These are phyloP conservation scores for Acer campestre DNA, from an alignment of 345 rosid genomes.

Conservation along the genomic window DNA sequence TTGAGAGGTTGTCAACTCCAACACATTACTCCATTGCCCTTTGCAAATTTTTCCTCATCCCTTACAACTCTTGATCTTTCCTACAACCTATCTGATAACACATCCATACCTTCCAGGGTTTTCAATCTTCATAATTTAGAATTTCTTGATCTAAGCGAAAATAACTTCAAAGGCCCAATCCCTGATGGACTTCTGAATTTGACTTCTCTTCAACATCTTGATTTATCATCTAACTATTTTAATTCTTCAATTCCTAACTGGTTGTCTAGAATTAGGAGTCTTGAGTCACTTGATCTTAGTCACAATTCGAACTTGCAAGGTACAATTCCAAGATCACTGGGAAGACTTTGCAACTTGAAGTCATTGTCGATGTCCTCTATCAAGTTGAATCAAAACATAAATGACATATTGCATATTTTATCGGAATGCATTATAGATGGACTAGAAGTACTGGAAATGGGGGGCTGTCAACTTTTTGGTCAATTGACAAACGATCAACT, in stretches of 20 bases:
- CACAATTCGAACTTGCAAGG: background rate
- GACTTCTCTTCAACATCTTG: too few species aligned
- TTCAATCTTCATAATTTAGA: too few species aligned
- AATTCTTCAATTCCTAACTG: too few species aligned
- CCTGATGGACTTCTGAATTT: too few species aligned
- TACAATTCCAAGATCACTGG: background rate
- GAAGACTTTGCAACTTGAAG: background rate
- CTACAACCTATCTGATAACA: accelerated
- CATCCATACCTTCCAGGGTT: too few species aligned
- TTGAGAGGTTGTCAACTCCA: background rate
- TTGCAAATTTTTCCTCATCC: background rate
- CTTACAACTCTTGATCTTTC: background rate
- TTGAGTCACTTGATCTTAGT: too few species aligned
- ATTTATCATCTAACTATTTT: too few species aligned
- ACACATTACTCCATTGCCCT: background rate
- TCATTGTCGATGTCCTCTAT: background rate
- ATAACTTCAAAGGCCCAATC: too few species aligned
- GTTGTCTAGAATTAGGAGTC: too few species aligned
- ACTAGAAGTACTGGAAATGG: background rate
- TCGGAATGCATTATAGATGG: background rate
- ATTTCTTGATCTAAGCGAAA: too few species aligned
- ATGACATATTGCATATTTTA: background rate
- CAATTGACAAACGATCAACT: background rate
- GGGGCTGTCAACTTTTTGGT: too few species aligned
- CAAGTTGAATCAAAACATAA: background rate